A percentile compares a stretch with the other conserved stretches of the same genome.
Evolutionary conservation across 2,329 filamentous ascomycete genomes (phyloP).

Genomic region (Aspergillus arachidicola): DNA sequence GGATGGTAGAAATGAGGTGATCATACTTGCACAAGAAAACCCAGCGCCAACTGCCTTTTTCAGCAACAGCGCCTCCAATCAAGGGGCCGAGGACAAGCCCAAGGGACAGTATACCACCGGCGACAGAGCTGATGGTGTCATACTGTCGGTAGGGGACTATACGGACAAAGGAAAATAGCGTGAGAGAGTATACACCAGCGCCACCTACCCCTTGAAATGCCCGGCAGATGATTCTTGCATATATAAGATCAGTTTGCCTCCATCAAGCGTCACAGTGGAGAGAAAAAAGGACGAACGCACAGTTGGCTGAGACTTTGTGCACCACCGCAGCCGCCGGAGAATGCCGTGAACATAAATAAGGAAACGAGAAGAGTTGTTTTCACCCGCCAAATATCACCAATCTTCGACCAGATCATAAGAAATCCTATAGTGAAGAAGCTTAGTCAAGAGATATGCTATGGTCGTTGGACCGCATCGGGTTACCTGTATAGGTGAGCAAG

Average conservation of each 20-base stretch:
- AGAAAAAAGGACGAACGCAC: conserved; percentile 17
- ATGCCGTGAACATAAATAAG: conserved; percentile 46
- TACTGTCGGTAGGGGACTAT: conserved; percentile 55
- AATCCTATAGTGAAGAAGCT: conserved; percentile 47
- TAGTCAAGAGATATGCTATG: background rate
- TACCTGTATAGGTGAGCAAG: conserved; percentile 53
- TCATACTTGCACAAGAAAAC: conserved; percentile 65
- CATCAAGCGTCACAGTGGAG: background rate
- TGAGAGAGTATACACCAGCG: conserved; percentile 63
- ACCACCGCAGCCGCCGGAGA: conserved; percentile 47
- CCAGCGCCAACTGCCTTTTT: conserved; percentile 60
- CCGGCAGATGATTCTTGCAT: conserved; percentile 54
- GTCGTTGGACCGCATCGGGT: background rate
- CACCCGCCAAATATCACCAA: conserved; percentile 63
- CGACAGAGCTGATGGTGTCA: conserved; percentile 57
- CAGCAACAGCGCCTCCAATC: conserved; percentile 59
- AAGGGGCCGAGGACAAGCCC: conserved; percentile 57
- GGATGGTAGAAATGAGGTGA: background rate
- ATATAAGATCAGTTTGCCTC: background rate
- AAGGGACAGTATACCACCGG: conserved; percentile 57
- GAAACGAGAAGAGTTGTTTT: conserved; percentile 46
- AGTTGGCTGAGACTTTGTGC: conserved; percentile 37
- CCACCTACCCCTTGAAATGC: conserved; percentile 52
- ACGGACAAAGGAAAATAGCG: conserved; percentile 60
- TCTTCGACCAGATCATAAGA: conserved; percentile 59